A percentile compares a stretch with the other conserved stretches of the same genome.
These are phyloP conservation scores for Colletotrichum sp. DNA, from an alignment of 2,329 filamentous ascomycete genomes.

Conservation along the genomic window DNA sequence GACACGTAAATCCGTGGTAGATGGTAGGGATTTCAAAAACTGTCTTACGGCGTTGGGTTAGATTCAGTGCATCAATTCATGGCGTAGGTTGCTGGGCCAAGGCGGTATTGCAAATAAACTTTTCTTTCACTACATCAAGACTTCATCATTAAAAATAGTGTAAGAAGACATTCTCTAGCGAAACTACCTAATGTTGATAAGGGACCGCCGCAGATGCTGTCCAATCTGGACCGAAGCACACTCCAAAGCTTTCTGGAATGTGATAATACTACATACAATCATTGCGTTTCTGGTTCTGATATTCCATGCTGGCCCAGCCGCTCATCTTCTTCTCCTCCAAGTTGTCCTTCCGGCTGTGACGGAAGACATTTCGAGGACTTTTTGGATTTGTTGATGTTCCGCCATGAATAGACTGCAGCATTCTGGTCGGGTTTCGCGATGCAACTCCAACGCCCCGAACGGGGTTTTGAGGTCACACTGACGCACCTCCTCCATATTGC, in stretches of 20 bases:
- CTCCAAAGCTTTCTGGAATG: constrained; percentile 16
- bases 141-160: not conserved
- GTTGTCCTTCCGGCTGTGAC: not conserved
- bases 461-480: constrained; percentile 6
- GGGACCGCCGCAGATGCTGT: constrained; percentile 20
- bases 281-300: constrained; percentile 16
- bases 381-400: constrained; percentile 2
- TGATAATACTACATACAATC: constrained; percentile 22
- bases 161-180: not conserved
- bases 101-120: not conserved
- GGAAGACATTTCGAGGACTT: not conserved
- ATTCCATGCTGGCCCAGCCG: constrained; percentile 10
- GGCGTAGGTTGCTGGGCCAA: not conserved
- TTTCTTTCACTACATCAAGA: not conserved
- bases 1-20: not conserved
- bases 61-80: not conserved
- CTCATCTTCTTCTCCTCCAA: not conserved
- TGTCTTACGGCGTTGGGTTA: not conserved
- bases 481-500: constrained; percentile 45
- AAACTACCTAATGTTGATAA: constrained; percentile 19
- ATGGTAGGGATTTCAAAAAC: not conserved
- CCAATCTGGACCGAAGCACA: constrained; percentile 16
- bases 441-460: constrained; percentile 8
- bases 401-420: constrained; percentile 13
- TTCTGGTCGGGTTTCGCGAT: constrained; percentile 9